A percentile compares a stretch with the other conserved stretches of the same genome.
Evolutionary conservation across 768 basidiomycete genomes (phyloP).

Genomic region (Macrolepiota dolichaula): DNA sequence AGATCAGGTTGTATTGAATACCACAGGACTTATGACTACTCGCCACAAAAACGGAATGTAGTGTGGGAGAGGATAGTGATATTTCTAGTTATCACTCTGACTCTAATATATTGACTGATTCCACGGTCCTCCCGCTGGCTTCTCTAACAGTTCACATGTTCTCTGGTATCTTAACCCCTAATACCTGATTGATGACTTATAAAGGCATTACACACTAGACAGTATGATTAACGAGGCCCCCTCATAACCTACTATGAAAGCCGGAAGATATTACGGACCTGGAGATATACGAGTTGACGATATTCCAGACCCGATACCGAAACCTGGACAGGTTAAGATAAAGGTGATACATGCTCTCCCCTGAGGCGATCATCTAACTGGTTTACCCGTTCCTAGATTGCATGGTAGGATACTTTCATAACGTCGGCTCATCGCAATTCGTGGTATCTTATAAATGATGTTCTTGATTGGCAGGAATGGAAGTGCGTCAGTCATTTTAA

Average conservation of each 20-base stretch:
- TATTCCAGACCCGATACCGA: conserved; percentile 33
- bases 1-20: too few relatives aligned
- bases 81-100: background rate
- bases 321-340: conserved; percentile 39
- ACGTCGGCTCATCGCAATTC: background rate
- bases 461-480: conserved; percentile 21
- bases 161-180: background rate
- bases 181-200: background rate
- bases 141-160: background rate
- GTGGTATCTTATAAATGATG: background rate
- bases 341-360: conserved; percentile 26
- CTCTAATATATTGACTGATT: too few relatives aligned
- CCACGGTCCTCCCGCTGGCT: background rate
- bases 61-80: too few relatives aligned
- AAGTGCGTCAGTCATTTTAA: conserved; percentile 19
- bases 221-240: background rate
- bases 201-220: background rate
- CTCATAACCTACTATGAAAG: conserved; percentile 31
- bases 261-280: conserved; percentile 42
- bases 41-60: too few relatives aligned
- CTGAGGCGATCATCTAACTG: too few relatives aligned
- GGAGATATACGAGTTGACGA: conserved; percentile 42
- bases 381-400: background rate
- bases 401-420: background rate
- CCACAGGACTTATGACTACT: too few relatives aligned